Conservation (phyloP, 2,329 filamentous ascomycete species). For the Didymosphaeria variabile region DNA sequence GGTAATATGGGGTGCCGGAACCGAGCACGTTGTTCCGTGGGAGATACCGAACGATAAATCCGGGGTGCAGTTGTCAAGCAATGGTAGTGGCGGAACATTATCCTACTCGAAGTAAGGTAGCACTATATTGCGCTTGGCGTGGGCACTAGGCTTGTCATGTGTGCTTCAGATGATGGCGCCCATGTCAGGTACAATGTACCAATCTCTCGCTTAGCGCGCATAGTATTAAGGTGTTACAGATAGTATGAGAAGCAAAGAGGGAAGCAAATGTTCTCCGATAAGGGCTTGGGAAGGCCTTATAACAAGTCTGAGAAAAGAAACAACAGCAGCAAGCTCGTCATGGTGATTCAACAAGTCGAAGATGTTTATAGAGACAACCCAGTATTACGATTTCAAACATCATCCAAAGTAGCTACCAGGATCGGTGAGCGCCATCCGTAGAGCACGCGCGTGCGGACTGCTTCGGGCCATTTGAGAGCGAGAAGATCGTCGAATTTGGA, state of each 20-base stretch:
- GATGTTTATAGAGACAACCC: not conserved
- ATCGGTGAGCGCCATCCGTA: not conserved
- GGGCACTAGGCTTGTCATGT: conserved; percentile 16
- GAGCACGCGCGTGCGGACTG: not conserved
- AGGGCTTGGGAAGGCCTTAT: not conserved
- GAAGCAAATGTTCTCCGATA: not conserved
- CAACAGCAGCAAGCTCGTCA: not conserved
- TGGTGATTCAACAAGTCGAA: not conserved
- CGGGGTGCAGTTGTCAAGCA: conserved; percentile 27
- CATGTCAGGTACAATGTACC: conserved; percentile 1
- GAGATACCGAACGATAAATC: conserved; percentile 3
- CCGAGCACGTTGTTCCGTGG: conserved; percentile 7
- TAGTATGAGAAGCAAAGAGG: not conserved
- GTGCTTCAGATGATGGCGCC: conserved; percentile 14
- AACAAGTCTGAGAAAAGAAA: not conserved
- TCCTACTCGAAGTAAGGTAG: conserved; percentile 21
- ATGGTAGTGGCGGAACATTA: conserved; percentile 42
- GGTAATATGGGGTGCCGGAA: conserved; percentile 11
- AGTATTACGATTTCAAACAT: not conserved
- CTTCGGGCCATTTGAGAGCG: not conserved
- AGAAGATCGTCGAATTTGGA: not conserved
- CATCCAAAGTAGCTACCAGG: not conserved
- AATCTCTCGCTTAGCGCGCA: not conserved
- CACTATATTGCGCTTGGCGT: conserved; percentile 34
- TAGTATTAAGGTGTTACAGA: conserved; percentile 1